Base-by-base conservation (phyloP, 164 flowering plant genomes). In the Stephania yunnanensis region DNA sequence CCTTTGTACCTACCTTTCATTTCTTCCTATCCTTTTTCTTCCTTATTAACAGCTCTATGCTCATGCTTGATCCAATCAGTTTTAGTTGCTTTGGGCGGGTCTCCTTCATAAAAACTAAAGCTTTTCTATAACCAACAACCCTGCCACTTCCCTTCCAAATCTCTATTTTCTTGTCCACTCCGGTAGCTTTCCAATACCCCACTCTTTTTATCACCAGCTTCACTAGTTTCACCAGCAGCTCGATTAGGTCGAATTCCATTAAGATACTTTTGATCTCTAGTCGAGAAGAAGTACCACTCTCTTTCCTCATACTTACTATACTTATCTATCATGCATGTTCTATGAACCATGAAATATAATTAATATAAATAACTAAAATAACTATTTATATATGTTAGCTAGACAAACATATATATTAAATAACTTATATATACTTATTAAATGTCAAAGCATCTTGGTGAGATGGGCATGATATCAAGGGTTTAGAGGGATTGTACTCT, bases 101-200 rank as follows among this genome's bases (percentile, higher is more conserved):
- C 29, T n/a, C 68, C 68, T 65, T 30, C 29, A 13, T 13, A 65
- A 13, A 7, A 65, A 65, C 68, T 65, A 65, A 65, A 1, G 20
- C 68, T 17, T 65, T 65, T 65, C 29, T 65, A 30, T 6, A 65
- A 65, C 68, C 68, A 65, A 65, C 29, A 1, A 13, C 29, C 29
- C 12, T 65, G 29, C 68, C 68, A 13, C 29, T n/a, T 65, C 22
- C 22, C 42, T 36, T 36, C 42, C 1, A 1, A 36, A 36, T 36
- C 17, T 65, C 1, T 1, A 65, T 65, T 65, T 7, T 6, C 22
- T n/a, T 65, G 29, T 65, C 68, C 29, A 30, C 68, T 13, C 68
- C 68, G 68, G 68, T 65, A 8, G 68, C 68, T 13, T 65, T 65
- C 68, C 68, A 65, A n/a, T 6, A 65, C 22, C 68, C 68, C n/a